phyloP scores from a whole-genome alignment of 2,329 filamentous ascomycete species.

The Seiridium unicorne region DNA sequence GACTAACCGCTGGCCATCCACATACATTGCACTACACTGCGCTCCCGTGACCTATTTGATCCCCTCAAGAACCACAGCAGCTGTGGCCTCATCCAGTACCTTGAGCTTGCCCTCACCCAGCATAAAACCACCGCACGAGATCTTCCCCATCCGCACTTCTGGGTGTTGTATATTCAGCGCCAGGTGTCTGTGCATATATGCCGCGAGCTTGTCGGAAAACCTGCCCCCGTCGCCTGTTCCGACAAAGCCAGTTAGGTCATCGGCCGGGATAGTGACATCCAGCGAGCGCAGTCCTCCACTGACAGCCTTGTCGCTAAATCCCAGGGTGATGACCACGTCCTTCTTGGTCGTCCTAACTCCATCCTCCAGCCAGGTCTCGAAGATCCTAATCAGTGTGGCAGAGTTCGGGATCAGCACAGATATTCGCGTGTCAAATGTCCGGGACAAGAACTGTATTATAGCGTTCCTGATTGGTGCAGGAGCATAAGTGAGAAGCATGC shows the following conservation, averaged over 20 bases:
- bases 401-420: constrained; percentile 49
- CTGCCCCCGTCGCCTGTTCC: constrained; percentile 12
- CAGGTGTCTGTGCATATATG: constrained; percentile 51
- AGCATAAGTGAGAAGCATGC: constrained; percentile 55
- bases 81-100: constrained; percentile 13
- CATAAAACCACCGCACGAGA: constrained; percentile 56
- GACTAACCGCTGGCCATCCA: neutral
- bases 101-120: constrained; percentile 52
- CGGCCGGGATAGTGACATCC: constrained; percentile 50
- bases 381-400: constrained; percentile 44
- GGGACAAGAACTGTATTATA: constrained; percentile 49
- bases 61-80: neutral
- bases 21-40: neutral
- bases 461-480: constrained; percentile 49
- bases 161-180: constrained; percentile 56
- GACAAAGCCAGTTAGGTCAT: constrained; percentile 46
- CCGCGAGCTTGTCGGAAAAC: constrained; percentile 49
- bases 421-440: constrained; percentile 56
- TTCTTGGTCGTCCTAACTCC: constrained; percentile 28
- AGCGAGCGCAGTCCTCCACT: constrained; percentile 38
- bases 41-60: neutral
- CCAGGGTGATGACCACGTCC: constrained; percentile 51
- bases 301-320: constrained; percentile 43
- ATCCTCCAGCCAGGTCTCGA: constrained; percentile 50
- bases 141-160: constrained; percentile 48